Conservation (phyloP, 768 basidiomycete species). For the Russula emetica region DNA sequence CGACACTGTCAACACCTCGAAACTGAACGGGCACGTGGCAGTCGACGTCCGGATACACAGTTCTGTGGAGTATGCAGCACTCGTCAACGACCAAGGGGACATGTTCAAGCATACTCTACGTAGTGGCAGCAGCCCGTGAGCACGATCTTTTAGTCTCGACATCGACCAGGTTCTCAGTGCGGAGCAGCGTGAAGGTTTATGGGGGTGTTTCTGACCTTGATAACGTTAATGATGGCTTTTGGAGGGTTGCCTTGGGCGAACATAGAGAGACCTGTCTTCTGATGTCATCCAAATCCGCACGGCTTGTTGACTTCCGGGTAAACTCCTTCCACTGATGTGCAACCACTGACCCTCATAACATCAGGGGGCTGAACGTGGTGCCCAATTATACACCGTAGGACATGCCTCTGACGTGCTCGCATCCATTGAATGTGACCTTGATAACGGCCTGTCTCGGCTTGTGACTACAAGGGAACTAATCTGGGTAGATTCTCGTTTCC, state of each 20-base stretch:
- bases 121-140: not conserved
- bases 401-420: constrained; percentile 45
- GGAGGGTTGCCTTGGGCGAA: constrained; percentile 45
- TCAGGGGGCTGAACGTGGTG: constrained; percentile 9
- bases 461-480: constrained; percentile 58
- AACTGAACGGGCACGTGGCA: constrained; percentile 40
- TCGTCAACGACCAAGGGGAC: constrained; percentile 15
- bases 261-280: constrained; percentile 42
- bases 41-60: constrained; percentile 46
- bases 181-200: constrained; percentile 12
- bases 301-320: constrained; percentile 57
- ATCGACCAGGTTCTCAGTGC: not conserved
- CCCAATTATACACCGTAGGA: constrained; percentile 36
- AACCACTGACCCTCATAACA: not conserved
- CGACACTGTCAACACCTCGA: constrained; percentile 33
- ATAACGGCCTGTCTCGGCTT: constrained; percentile 47
- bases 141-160: not conserved
- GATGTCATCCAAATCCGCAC: constrained; percentile 43
- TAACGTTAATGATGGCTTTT: constrained; percentile 40
- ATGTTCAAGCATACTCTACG: constrained; percentile 12
- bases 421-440: constrained; percentile 44
- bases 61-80: constrained; percentile 3
- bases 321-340: constrained; percentile 21
- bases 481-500: constrained; percentile 66
- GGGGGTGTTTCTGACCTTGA: constrained; percentile 7